These are phyloP conservation scores for Macrophomina phaseolina DNA, from an alignment of 2,329 filamentous ascomycete species.

Conservation along the genomic window DNA sequence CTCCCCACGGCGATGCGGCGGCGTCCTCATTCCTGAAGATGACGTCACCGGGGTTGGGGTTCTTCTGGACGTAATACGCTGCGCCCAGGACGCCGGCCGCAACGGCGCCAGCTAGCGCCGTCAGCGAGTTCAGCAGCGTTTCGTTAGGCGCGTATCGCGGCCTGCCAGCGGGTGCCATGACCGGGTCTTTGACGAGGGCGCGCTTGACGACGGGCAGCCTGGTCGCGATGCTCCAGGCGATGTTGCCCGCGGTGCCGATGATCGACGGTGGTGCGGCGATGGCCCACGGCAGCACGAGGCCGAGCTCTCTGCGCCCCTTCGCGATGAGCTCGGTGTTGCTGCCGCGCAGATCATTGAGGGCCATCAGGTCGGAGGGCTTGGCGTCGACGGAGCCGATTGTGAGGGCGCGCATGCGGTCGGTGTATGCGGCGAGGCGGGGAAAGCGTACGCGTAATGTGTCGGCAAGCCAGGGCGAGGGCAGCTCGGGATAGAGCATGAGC, in stretches of 20 bases:
- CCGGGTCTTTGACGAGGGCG: not conserved
- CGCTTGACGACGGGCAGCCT: constrained; percentile 7
- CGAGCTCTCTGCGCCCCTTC: constrained; percentile 21
- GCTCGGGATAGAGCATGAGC: constrained; percentile 68
- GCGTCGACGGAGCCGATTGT: constrained; percentile 15
- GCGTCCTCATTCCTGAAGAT: constrained; percentile 18
- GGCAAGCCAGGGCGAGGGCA: constrained; percentile 68
- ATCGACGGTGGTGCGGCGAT: constrained; percentile 3
- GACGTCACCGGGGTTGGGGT: constrained; percentile 18
- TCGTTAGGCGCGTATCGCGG: not conserved
- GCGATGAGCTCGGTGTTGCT: constrained; percentile 19
- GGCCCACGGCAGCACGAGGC: constrained; percentile 27
- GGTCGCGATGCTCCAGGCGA: constrained; percentile 1
- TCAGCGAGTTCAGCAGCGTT: constrained; percentile 10
- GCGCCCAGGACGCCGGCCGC: constrained; percentile 1
- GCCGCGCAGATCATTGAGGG: constrained; percentile 23
- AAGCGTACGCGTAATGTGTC: constrained; percentile 61
- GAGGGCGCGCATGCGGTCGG: constrained; percentile 33
- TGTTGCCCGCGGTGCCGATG: not conserved
- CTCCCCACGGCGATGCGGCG: not conserved
- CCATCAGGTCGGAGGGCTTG: constrained; percentile 16
- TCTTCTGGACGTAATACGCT: constrained; percentile 14
- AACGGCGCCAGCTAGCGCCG: not conserved
- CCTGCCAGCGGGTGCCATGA: constrained; percentile 15
- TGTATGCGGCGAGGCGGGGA: constrained; percentile 45